Percentiles rank a stretch among this genome's conserved stretches.
phyloP scores from a whole-genome alignment of 495 filamentous ascomycete species.

The Hypoxylon lenormandii region DNA sequence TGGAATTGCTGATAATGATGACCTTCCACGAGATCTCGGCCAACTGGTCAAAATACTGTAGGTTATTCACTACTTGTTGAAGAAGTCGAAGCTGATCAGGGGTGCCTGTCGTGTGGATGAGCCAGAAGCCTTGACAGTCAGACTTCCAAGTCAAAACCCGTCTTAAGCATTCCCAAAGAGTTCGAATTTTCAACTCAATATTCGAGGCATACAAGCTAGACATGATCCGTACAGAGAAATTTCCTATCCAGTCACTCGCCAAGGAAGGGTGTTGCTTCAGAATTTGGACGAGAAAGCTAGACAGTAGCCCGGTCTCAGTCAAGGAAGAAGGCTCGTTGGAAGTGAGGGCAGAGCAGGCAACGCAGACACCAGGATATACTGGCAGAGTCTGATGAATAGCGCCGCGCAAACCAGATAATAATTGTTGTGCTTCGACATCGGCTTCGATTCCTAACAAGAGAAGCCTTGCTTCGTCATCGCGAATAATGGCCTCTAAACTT shows the following conservation, averaged over 20 bases:
- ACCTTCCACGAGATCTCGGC: constrained; percentile 16
- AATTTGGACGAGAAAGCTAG: constrained; percentile 15
- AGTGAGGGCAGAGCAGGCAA: constrained; percentile 15
- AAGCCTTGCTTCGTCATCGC: background rate
- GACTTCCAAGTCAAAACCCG: background rate
- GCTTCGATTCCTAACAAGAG: constrained; percentile 15
- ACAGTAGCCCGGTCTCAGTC: constrained; percentile 21
- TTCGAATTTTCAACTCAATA: background rate
- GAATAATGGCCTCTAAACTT: background rate
- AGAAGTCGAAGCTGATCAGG: constrained; percentile 1
- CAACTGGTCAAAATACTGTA: constrained; percentile 7
- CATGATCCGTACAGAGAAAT: background rate
- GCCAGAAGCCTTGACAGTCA: constrained; percentile 18
- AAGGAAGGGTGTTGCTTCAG: constrained; percentile 14
- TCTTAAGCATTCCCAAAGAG: constrained; percentile 26
- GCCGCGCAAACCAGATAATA: constrained; percentile 8
- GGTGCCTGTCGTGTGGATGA: constrained; percentile 16
- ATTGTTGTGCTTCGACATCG: constrained; percentile 10
- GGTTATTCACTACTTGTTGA: background rate
- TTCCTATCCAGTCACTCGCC: background rate
- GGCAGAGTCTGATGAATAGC: constrained; percentile 5
- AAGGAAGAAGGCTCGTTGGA: constrained; percentile 10
- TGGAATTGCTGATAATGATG: constrained; percentile 10
- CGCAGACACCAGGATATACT: constrained; percentile 9
- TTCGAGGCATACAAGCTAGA: background rate